Conservation (phyloP, 768 basidiomycete species). For the Boletus reticulatus region DNA sequence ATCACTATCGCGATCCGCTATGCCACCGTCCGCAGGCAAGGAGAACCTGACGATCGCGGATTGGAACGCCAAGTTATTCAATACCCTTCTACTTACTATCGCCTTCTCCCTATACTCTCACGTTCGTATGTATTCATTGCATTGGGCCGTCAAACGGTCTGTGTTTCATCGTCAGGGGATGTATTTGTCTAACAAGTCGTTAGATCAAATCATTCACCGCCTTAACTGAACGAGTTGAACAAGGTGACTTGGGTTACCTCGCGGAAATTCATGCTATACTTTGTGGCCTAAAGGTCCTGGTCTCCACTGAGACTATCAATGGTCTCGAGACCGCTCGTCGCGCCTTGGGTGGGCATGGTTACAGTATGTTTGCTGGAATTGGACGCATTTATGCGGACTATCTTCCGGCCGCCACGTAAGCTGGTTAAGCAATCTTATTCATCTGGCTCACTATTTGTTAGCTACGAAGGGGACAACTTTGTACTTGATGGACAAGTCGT, state of each 20-base stretch:
- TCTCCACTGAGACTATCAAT: constrained; percentile 47
- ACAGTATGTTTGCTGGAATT: constrained; percentile 64
- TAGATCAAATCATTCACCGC: constrained; percentile 51
- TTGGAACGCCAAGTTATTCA: constrained; percentile 66
- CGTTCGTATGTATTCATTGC: constrained; percentile 68
- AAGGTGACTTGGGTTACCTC: constrained; percentile 60
- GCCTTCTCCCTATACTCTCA: constrained; percentile 68
- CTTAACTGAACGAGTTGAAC: constrained; percentile 47
- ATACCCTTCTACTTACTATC: constrained; percentile 73
- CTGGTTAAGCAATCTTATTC: constrained; percentile 1
- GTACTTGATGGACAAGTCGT: constrained; percentile 75
- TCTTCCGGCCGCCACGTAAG: constrained; percentile 62
- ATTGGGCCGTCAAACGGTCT: constrained; percentile 58
- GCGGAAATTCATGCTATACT: constrained; percentile 71
- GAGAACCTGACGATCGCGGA: constrained; percentile 46
- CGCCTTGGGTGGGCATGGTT: constrained; percentile 78
- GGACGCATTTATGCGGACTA: constrained; percentile 64
- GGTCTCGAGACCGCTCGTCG: constrained; percentile 67
- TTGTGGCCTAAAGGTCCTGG: constrained; percentile 65
- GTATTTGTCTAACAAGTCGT: background rate
- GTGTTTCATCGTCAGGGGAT: constrained; percentile 10
- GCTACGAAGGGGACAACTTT: constrained; percentile 79
- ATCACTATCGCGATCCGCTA: constrained; percentile 62
- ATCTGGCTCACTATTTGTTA: constrained; percentile 20
- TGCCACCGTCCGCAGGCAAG: constrained; percentile 69